Evolutionary conservation across 164 flowering plant species (phyloP), one percentile per base, ranked within the genome.

Genomic region (Magnolia changhungtana): DNA sequence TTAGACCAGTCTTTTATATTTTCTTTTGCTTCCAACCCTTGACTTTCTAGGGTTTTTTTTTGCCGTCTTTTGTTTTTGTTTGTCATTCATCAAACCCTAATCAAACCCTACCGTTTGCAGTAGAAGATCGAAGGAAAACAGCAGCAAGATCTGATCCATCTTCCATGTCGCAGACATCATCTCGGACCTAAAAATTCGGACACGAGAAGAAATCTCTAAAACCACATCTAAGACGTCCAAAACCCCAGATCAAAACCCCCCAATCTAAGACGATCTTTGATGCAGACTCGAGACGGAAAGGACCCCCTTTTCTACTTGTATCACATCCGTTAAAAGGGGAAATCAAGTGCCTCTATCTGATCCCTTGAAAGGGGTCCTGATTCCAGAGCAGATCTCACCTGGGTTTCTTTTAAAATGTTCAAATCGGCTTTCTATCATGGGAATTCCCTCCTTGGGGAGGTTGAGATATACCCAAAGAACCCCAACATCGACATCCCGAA

Each of bases 371-470:
- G 45, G 45, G 45, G 45, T 37, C 18, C 61, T 55, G 61, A 16
- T 16, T 11, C 45, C 61, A 16, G 61, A 55, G 16, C 61, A 55
- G 61, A 55, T 55, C 71, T 31, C 51, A 31, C 45, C 19, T 29
- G 50, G 50, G 49, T 13, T 13, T 14, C 19, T 29, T 2, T 24
- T 16, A 82, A 74, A 71, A 90, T 91, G 96, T 84, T 81, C 80
- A 90, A 85, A 81, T 84, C 90, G 63, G 86, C 77, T 77, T 93
- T 92, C 80, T 94, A 86, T 79, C 82, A 83, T 65, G 97, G 95
- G 77, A 89, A 89, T 61, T 89, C 88, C 82, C 72, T 86, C 27
- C 81, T 96, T 67, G 99, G 98, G 69, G 98, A 96, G 77, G 97
- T 90, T 55, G 98, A 93, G 79, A 75, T 93, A 20, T 85, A 81